Evolutionary conservation across 176 grass and related monocot species (phyloP), one percentile per base, ranked within the genome.

Genomic region (Pharus latifolius): DNA sequence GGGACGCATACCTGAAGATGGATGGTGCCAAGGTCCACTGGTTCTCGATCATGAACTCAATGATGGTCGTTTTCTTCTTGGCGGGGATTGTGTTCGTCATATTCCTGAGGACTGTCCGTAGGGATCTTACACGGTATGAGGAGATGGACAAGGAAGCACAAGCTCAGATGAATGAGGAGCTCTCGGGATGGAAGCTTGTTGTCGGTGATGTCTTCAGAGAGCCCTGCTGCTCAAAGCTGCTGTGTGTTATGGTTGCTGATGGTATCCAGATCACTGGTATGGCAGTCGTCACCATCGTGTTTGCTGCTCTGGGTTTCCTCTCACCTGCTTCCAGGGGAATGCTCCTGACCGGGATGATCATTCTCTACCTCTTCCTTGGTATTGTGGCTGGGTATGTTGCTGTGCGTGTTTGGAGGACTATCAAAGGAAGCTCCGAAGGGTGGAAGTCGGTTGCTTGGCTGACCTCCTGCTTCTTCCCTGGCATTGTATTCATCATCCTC

Each of bases 201-300:
- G 91, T 90, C 63, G 91, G 91, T 65, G 91, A 94, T 71, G 91
- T 94, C 56, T 94, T 94, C 70, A 94, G 91, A 81, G 91, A 94
- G 49, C 91, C 91, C 69, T 81, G 70, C 34, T 94, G 41, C 49
- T 65, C 82, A 32, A 94, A 94, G 71, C 78, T 94, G 67, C 74
- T 94, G 3, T 94, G 91, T 3, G 57, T 94, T 45, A 89, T 94
- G 83, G 78, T 94, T 54, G 91, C 86, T 14, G 83, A 94, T 28
- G 86, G 91, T 12, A 67, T 94, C 78, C 91, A 94, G 66, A 94
- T 94, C 76, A 75, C 90, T 48, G 86, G 91, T 46, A 94, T 94
- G 91, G 86, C 86, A 43, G 47, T 87, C 33, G 86, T 90, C 42
- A 87, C 86, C 12, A 94, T 94, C 80, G 75, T 94, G 26, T 94